Evolutionary conservation across 2,329 filamentous ascomycete species (phyloP), one percentile per base, ranked within the genome.

Genomic region (Neofusicoccum kwambonambiense): DNA sequence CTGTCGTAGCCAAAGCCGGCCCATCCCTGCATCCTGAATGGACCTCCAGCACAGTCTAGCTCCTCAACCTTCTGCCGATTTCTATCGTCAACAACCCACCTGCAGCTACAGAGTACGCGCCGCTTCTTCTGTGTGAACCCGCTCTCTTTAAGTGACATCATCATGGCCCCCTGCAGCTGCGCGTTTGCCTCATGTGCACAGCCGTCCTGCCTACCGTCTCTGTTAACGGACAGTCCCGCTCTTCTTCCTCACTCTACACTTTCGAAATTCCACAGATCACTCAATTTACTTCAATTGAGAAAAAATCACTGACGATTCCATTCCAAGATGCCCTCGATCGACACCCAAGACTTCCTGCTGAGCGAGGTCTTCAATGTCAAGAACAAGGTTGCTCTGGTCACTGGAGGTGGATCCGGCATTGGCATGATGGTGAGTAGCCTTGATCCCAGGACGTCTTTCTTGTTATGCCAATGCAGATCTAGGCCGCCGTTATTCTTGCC

Each of bases 391-490:
- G 80, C 79, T 9, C 69, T 82, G 17, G 74, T 81, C 2, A 80
- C 79, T 2, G 80, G 80, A 41, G 81, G 79, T 60, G 80, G 80
- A 42, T 77, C 75, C 6, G 81, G 81, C 12, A 82, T 83, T 66
- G 81, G 81, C 22, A 68, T 82, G 64, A 83, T 83, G 80, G 56
- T 49, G 12, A 19, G 42, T 15, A 2, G 72, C 54, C 3, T 31
- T 44, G 31, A 41, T 7, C 9, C 19, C 7, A 12, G 5, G 11
- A 13, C 9, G 1, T 50, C 13, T 7, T 6, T 49, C 27, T 44
- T 19, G 12, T 22, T 12, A 19, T 19, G 15, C n/a, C 22, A 41
- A 44, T 3, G 1, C 27, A 11, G 39, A 27, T 19, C 17, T n/a
- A 60, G 56, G 73, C 76, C 45, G 77, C 76, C 17, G 80, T 82